phyloP scores from a whole-genome alignment of 257 asterid genomes.

The Petrea volubilis region DNA sequence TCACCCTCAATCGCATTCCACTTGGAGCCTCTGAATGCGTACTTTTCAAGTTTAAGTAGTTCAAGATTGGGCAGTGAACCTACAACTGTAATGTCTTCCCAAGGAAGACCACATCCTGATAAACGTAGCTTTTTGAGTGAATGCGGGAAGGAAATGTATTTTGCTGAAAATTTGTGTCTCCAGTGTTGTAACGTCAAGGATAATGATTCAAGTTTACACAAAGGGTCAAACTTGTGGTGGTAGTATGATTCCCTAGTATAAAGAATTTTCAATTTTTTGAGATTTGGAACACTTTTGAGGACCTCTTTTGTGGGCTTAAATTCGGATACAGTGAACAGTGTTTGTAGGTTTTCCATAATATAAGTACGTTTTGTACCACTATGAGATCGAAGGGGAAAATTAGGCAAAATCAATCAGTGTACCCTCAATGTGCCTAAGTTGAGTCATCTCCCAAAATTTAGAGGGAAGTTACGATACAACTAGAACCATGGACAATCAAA shows the following conservation, averaged over 20 bases:
- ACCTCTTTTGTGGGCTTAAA: neutral
- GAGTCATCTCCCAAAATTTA: constrained; percentile 20
- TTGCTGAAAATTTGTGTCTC: too few relatives aligned
- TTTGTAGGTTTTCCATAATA: constrained; percentile 1
- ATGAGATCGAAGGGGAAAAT: neutral
- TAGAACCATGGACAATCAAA: neutral
- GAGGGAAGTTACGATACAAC: neutral
- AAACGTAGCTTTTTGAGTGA: neutral
- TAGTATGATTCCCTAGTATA: too few relatives aligned
- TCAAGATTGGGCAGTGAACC: neutral
- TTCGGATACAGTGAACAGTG: neutral
- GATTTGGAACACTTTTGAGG: neutral
- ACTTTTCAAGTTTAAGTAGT: neutral
- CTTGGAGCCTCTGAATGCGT: too few relatives aligned
- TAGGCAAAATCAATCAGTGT: neutral
- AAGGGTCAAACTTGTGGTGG: too few relatives aligned
- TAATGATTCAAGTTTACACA: too few relatives aligned
- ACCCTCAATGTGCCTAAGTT: neutral
- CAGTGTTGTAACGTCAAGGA: too few relatives aligned
- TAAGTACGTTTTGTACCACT: neutral
- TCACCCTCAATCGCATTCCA: too few relatives aligned
- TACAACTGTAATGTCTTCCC: neutral
- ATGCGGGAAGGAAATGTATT: neutral
- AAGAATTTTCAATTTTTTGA: neutral
- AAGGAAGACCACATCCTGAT: neutral